Base-by-base conservation (phyloP, 176 grass and related monocot genomes). In the Melocanna baccifera region DNA sequence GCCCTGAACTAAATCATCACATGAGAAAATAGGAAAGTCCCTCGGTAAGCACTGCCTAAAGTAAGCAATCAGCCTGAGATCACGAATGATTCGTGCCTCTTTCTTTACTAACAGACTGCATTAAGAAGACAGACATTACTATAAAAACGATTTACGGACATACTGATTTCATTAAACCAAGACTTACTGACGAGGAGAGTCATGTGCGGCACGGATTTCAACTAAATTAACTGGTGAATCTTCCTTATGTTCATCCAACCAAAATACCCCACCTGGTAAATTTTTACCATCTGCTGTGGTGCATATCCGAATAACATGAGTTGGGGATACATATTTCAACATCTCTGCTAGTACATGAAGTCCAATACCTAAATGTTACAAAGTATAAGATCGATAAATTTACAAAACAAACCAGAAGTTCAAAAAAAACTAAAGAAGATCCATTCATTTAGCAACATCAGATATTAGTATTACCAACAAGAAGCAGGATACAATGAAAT, bases 11-110 rank as follows among this genome's bases (percentile, higher is more conserved):
- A 92, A 82, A 59, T 91, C 90, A 48, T 51, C 45, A 61, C 53
- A 87, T 75, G 53, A 84, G 20, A 41, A 58, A 61, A 95, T 34
- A 28, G 85, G 70, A 16, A 91, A 85, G 36, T 97, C 84, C 61
- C 67, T 97, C 25, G 91, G 89, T 55, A 97, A 88, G 80, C 89
- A 97, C 65, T 90, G 88, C 55, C 87, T 91, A 71, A 97, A 93
- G 74, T 97, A 93, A 45, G 91, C 87, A 41, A 88, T 66, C 18
- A 91, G 43, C 71, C 91, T 85, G 63, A 97, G 12, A 71, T 93
- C 82, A 61, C 91, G 78, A 58, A 97, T 88, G 53, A 87, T 83
- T 9, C 74, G 47, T 36, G 94, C 89, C 34, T 97, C 91, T 70
- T 87, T 96, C 62, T 93, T 97, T 43, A 67, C 81, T 74, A 62